Conservation (phyloP, 306 rosid species). For the Albizia julibrissin region DNA sequence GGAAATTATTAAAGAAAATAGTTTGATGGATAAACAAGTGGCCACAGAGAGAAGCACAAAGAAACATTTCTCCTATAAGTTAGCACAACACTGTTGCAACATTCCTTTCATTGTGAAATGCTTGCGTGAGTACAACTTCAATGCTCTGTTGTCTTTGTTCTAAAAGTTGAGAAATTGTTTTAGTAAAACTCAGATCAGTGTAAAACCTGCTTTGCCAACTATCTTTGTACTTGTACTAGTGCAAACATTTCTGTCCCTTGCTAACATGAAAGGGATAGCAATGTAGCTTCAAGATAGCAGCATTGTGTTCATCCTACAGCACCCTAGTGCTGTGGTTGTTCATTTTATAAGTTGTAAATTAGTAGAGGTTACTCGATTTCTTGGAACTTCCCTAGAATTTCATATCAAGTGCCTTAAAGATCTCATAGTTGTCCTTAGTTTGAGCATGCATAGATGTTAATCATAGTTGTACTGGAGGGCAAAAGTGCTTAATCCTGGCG, state of each 20-base stretch:
- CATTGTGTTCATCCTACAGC: constrained; percentile 18
- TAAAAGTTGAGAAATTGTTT: neutral
- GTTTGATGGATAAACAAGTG: neutral
- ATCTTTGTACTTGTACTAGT: no score
- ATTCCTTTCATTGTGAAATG: neutral
- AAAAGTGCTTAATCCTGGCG: neutral
- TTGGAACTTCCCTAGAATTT: neutral
- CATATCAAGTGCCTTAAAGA: neutral
- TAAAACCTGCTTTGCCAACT: neutral
- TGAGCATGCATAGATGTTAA: neutral
- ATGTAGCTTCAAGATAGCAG: neutral
- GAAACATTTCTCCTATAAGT: neutral
- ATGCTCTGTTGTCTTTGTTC: neutral
- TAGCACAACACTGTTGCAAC: neutral
- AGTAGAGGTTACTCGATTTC: neutral
- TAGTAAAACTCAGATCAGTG: neutral
- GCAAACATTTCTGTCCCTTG: neutral
- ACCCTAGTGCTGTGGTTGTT: neutral
- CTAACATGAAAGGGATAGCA: constrained; percentile 9
- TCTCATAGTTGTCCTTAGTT: neutral
- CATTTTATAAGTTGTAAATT: neutral
- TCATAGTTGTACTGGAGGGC: neutral
- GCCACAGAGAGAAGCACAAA: neutral
- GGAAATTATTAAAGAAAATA: constrained; percentile 10
- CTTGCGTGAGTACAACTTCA: neutral